Percentiles rank a stretch among this genome's conserved stretches.
These are phyloP conservation scores for Ogataea sp. DNA, from an alignment of 805 yeast genomes.

Conservation along the genomic window DNA sequence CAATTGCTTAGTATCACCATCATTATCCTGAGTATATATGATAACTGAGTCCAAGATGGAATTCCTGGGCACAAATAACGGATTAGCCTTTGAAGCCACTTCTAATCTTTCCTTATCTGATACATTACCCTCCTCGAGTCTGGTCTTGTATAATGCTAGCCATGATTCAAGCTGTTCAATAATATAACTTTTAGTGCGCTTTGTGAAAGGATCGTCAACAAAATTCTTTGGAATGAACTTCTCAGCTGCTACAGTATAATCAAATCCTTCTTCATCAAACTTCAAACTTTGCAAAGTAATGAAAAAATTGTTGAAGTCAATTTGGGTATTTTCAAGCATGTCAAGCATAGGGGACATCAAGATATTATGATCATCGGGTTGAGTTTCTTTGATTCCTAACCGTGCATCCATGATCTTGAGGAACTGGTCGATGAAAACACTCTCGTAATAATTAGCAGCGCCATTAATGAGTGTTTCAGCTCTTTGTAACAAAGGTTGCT, in stretches of 20 bases:
- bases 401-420: constrained; percentile 51
- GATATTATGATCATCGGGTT: constrained; percentile 32
- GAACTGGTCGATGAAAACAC: constrained; percentile 51
- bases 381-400: constrained; percentile 49
- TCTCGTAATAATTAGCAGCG: constrained; percentile 60
- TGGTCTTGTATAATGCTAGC: constrained; percentile 39
- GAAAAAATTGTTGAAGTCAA: constrained; percentile 81
- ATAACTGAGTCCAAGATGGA: constrained; percentile 86
- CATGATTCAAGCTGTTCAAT: constrained; percentile 36
- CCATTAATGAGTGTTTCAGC: constrained; percentile 58
- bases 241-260: constrained; percentile 19
- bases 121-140: constrained; percentile 26
- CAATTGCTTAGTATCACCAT: constrained; percentile 42
- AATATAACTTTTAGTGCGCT: constrained; percentile 30
- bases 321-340: constrained; percentile 48
- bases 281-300: constrained; percentile 45
- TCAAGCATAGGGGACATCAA: constrained; percentile 55
- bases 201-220: constrained; percentile 16
- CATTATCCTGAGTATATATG: constrained; percentile 42
- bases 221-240: constrained; percentile 21
- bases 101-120: constrained; percentile 23
- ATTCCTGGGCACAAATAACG: constrained; percentile 73
- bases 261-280: constrained; percentile 23
- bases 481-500: constrained; percentile 43
- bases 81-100: constrained; percentile 49